phyloP scores from a whole-genome alignment of 2,329 filamentous ascomycete genomes.

The Fusarium sp. region DNA sequence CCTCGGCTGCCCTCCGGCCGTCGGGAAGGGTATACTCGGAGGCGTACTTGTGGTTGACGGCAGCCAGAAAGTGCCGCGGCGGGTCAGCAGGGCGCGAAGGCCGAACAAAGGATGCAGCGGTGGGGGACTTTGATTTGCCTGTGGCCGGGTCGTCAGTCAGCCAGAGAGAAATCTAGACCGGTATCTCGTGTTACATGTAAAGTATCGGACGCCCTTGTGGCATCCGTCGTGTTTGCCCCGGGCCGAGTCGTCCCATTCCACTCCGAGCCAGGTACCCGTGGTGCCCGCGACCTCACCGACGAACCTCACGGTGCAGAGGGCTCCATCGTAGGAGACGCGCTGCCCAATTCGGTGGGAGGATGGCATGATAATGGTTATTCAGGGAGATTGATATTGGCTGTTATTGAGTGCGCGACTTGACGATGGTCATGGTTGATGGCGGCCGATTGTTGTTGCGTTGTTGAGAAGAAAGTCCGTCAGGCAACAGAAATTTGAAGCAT shows the following conservation, averaged over 20 bases:
- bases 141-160: slow-evolving; percentile 7
- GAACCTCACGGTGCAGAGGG: slow-evolving; percentile 87
- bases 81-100: slow-evolving; percentile 77
- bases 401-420: neutral
- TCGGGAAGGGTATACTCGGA: slow-evolving; percentile 59
- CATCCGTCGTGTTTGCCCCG: slow-evolving; percentile 93
- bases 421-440: neutral
- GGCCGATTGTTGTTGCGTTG: neutral
- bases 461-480: slow-evolving; percentile 13
- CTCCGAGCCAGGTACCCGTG: slow-evolving; percentile 85
- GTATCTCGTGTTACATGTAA: slow-evolving; percentile 72
- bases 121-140: slow-evolving; percentile 73
- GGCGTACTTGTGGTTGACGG: slow-evolving; percentile 86
- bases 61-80: slow-evolving; percentile 80
- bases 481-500: slow-evolving; percentile 36
- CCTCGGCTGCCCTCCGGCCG: slow-evolving; percentile 52
- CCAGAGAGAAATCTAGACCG: neutral
- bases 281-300: slow-evolving; percentile 82
- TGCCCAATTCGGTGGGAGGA: slow-evolving; percentile 69
- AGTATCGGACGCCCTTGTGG: slow-evolving; percentile 83
- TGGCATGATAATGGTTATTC: slow-evolving; percentile 50
- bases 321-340: slow-evolving; percentile 82
- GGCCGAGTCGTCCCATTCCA: slow-evolving; percentile 93
- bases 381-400: neutral
- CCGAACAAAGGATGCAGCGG: slow-evolving; percentile 87